Evolutionary conservation across 2,329 filamentous ascomycete genomes (phyloP).

Genomic region (Coniochaeta sp.): DNA sequence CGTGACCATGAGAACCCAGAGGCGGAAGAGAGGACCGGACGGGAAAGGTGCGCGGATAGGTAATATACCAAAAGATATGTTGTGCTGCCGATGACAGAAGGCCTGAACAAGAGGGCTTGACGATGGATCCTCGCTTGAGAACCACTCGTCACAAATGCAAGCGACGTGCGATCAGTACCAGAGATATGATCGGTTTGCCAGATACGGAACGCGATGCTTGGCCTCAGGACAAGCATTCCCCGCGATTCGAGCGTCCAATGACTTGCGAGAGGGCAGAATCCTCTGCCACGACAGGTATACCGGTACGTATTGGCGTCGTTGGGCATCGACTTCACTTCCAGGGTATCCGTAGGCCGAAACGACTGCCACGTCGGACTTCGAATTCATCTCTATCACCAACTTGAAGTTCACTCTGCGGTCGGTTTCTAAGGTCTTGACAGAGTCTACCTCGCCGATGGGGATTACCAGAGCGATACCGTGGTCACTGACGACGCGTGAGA

Average conservation of each 20-base stretch:
- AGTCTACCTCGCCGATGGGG: neutral
- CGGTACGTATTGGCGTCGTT: neutral
- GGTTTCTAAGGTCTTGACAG: neutral
- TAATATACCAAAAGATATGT: neutral
- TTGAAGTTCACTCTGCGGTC: neutral
- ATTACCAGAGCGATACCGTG: neutral
- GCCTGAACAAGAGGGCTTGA: neutral
- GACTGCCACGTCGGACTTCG: neutral
- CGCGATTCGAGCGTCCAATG: constrained; percentile 1
- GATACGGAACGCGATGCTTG: neutral
- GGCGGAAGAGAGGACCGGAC: neutral
- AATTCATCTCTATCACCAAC: neutral
- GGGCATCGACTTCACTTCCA: neutral
- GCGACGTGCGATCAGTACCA: neutral
- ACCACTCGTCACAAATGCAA: neutral
- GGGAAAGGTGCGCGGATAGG: neutral
- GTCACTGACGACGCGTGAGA: neutral
- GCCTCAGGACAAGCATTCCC: neutral
- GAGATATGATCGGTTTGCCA: neutral
- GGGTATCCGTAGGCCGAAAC: neutral
- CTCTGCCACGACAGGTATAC: neutral
- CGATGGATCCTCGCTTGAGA: neutral
- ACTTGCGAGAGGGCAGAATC: neutral
- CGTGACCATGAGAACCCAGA: neutral
- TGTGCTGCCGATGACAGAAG: neutral